Conservation (phyloP, 352 stramenopile genomes). For the Pythium insidiosum region DNA sequence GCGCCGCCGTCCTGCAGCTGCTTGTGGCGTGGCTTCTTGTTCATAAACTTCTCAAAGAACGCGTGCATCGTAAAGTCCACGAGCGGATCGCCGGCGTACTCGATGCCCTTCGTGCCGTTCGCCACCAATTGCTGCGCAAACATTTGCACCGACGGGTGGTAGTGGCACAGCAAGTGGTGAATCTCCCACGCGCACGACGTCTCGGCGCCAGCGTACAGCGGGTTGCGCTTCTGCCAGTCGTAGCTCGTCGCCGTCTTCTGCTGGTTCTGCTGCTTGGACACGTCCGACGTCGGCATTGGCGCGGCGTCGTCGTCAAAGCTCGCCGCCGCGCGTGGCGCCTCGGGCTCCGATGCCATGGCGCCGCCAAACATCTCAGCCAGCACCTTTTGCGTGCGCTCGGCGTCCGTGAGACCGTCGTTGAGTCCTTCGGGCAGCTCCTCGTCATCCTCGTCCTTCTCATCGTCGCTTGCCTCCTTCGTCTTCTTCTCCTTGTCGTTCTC, state of each 20-base stretch:
- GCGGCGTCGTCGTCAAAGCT: constrained; percentile 33
- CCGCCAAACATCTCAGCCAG: constrained; percentile 62
- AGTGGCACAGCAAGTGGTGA: constrained; percentile 88
- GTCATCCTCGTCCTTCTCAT: constrained; percentile 23
- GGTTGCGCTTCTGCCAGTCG: constrained; percentile 84
- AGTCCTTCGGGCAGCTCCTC: constrained; percentile 13
- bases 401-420: constrained; percentile 36
- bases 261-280: constrained; percentile 12
- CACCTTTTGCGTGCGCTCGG: constrained; percentile 42
- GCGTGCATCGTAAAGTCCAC: constrained; percentile 95
- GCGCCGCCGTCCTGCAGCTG: constrained; percentile 5
- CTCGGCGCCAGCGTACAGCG: constrained; percentile 67
- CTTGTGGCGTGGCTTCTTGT: constrained; percentile 92
- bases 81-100: constrained; percentile 94
- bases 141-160: constrained; percentile 94
- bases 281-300: too few species aligned
- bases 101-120: constrained; percentile 49
- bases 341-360: constrained; percentile 7
- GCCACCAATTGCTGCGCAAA: constrained; percentile 85
- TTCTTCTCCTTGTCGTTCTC: constrained; percentile 15
- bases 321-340: constrained; percentile 13
- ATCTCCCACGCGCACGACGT: constrained; percentile 90
- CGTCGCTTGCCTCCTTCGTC: constrained; percentile 14
- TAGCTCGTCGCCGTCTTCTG: constrained; percentile 31
- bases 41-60: constrained; percentile 99